Conservation (phyloP, 1,284 basidiomycete species). For the Crepidotus sp. region DNA sequence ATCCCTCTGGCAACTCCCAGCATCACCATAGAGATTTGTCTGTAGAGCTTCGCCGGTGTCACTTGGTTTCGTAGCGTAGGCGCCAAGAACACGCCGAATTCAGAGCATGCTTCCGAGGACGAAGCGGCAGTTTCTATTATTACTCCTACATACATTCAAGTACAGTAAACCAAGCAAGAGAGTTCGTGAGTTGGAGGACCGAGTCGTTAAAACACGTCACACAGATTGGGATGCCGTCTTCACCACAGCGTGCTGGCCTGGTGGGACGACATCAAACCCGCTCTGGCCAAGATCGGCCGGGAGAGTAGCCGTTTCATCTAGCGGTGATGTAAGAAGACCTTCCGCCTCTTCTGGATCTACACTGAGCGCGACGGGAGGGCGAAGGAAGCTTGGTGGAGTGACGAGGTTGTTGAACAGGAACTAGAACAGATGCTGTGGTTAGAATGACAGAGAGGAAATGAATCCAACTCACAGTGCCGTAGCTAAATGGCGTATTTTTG, state of each 20-base stretch:
- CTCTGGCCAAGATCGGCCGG: constrained; percentile 66
- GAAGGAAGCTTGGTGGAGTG: constrained; percentile 51
- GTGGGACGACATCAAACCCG: constrained; percentile 64
- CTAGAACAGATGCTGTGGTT: constrained; percentile 26
- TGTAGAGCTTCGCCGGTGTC: no score
- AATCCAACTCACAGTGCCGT: constrained; percentile 43
- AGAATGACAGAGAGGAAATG: constrained; percentile 14
- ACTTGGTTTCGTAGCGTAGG: background rate
- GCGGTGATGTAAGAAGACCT: constrained; percentile 35
- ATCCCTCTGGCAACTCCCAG: background rate
- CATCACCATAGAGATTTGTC: constrained; percentile 1
- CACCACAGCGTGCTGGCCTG: constrained; percentile 32
- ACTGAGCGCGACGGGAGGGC: constrained; percentile 23
- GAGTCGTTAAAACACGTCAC: background rate
- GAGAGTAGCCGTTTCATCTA: constrained; percentile 67
- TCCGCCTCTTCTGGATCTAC: constrained; percentile 43
- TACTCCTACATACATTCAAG: background rate
- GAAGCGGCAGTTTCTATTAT: background rate
- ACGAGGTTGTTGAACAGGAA: constrained; percentile 78
- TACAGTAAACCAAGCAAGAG: no score
- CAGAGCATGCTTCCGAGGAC: background rate
- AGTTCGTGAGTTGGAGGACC: background rate
- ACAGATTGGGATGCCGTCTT: constrained; percentile 4
- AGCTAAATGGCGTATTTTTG: constrained; percentile 27
- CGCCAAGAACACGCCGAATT: background rate